phyloP scores from a whole-genome alignment of 108 stramenopile genomes.

The Licmophora abbreviata region DNA sequence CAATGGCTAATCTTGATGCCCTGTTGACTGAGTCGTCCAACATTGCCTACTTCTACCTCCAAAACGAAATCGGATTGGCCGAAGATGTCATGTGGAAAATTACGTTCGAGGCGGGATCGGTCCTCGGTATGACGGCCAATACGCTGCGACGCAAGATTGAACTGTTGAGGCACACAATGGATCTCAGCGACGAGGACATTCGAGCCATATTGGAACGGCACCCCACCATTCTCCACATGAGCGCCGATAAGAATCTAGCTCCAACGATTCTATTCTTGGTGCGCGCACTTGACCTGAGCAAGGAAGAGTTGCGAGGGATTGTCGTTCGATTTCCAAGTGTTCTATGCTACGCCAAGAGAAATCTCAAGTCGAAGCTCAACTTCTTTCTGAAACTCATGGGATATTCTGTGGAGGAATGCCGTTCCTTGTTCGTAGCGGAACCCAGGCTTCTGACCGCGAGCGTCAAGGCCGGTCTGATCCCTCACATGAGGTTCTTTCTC shows the following conservation, averaged over 20 bases:
- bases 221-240: conserved; percentile 55
- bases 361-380: conserved; percentile 43
- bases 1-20: too few species aligned
- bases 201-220: conserved; percentile 34
- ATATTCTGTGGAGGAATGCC: conserved; percentile 29
- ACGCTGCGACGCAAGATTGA: conserved; percentile 57
- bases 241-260: conserved; percentile 52
- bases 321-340: conserved; percentile 52
- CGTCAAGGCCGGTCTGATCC: conserved; percentile 52
- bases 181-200: conserved; percentile 57
- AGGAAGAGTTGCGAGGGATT: conserved; percentile 38
- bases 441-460: conserved; percentile 48
- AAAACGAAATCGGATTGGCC: conserved; percentile 55
- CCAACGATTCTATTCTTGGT: conserved; percentile 54
- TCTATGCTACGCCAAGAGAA: conserved; percentile 47
- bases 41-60: conserved; percentile 77
- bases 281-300: conserved; percentile 42
- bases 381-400: conserved; percentile 63
- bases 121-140: conserved; percentile 60
- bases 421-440: conserved; percentile 38
- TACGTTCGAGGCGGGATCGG: conserved; percentile 47
- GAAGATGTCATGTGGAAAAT: conserved; percentile 83
- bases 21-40: conserved; percentile 14
- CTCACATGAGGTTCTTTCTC: conserved; percentile 48
- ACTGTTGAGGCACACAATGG: conserved; percentile 40